These are phyloP conservation scores for Cercophora scortea DNA, from an alignment of 495 filamentous ascomycete species.

Conservation along the genomic window DNA sequence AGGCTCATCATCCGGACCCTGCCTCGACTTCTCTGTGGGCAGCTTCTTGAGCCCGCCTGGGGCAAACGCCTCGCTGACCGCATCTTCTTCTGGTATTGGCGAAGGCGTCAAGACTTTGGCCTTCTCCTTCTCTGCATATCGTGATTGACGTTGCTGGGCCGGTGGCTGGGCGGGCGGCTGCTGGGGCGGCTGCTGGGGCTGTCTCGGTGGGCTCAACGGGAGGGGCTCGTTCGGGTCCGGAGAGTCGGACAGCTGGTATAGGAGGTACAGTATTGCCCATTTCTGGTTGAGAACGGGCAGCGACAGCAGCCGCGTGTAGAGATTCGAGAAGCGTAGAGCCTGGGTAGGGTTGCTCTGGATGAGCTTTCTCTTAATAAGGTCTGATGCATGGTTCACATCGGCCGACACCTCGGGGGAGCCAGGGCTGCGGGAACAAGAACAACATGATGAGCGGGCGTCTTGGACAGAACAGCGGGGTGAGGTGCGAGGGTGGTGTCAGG, in stretches of 20 bases:
- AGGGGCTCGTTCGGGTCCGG: conserved; percentile 38
- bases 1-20: conserved; percentile 13
- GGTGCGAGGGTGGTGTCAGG: background rate
- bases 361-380: conserved; percentile 83
- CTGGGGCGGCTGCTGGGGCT: conserved; percentile 7
- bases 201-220: conserved; percentile 19
- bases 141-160: conserved; percentile 4
- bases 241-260: conserved; percentile 70
- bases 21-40: conserved; percentile 21
- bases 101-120: conserved; percentile 20
- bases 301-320: conserved; percentile 78
- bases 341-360: conserved; percentile 73
- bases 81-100: conserved; percentile 24
- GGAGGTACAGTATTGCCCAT: conserved; percentile 89
- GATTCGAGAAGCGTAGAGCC: conserved; percentile 77
- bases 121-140: conserved; percentile 12
- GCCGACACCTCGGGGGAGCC: conserved; percentile 30
- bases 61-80: conserved; percentile 48
- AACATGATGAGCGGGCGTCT: background rate
- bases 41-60: conserved; percentile 42
- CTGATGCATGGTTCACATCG: conserved; percentile 82
- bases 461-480: too few species aligned
- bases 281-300: conserved; percentile 90
- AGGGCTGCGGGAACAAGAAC: conserved; percentile 13
- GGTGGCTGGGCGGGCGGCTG: conserved; percentile 11